Evolutionary conservation across 2,329 filamentous ascomycete genomes (phyloP), one percentile per base, ranked within the genome.

Genomic region (Aspergillus tamarii): DNA sequence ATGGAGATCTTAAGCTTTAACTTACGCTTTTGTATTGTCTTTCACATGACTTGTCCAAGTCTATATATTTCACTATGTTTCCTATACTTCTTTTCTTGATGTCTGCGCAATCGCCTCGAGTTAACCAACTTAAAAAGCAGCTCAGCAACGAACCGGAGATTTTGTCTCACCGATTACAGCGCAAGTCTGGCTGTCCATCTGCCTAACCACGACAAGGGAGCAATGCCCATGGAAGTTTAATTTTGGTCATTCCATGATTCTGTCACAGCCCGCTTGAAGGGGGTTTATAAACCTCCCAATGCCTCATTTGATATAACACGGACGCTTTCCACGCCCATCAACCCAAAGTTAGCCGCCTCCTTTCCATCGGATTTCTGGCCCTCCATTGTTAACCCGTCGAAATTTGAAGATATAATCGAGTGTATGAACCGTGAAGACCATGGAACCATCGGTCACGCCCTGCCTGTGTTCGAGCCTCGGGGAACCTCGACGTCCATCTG

Each of bases 81-180:
- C 21, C 21, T 28, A 16, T 39, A 5, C 52, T 36, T 32, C 34
- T 39, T n/a, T 28, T 57, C 6, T 19, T 48, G 26, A 39, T 61
- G 43, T 36, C 32, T 14, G 53, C 52, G 19, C 30, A 43, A 45
- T 61, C n/a, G 16, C 41, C 41, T 36, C 41, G 52, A 23, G 19
- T 36, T n/a, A 34, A 26, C 41, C 39, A 61, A 46, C 21, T 39
- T 34, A 36, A 55, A 39, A 39, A 19, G 32, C 52, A 50, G 28
- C 23, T 56, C 52, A 54, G 41, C 52, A 32, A 56, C 59, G 50
- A 61, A 61, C 48, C 58, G 59, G 52, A 45, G 50, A 46, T 48
- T 57, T 61, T 32, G 11, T 16, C 32, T n/a, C 34, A 28, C 23
- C 50, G 30, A 34, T 36, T 26, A 36, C 59, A 28, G 16, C 28